Evolutionary conservation across 352 stramenopile species (phyloP).

Genomic region (Pseudoperonospora humuli): DNA sequence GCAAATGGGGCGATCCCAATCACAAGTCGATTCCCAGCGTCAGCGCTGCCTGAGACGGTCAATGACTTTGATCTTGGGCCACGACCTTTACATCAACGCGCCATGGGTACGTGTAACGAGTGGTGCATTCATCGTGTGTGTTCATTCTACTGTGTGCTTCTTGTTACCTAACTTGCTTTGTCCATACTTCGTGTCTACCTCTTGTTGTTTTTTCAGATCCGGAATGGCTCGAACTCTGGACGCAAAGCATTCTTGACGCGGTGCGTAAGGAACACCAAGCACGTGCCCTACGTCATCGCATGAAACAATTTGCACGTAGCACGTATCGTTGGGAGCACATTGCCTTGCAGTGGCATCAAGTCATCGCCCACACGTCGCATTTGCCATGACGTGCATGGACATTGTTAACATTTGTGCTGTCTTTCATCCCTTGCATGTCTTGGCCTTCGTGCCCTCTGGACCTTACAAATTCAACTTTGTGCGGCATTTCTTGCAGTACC

Average conservation of each 20-base stretch:
- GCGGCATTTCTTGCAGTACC: conserved; percentile 81
- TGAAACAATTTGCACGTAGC: conserved; percentile 49
- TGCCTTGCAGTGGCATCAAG: conserved; percentile 41
- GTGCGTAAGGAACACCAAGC: conserved; percentile 23
- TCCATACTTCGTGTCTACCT: no score
- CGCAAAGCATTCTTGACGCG: conserved; percentile 38
- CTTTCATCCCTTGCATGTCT: conserved; percentile 15
- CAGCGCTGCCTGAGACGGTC: conserved; percentile 59
- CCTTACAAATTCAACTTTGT: conserved; percentile 31
- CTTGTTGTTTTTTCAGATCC: no score
- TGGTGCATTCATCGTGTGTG: neutral
- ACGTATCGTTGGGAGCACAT: conserved; percentile 53
- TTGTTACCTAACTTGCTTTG: no score
- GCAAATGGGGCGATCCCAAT: conserved; percentile 84
- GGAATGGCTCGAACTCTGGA: conserved; percentile 47
- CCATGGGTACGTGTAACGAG: conserved; percentile 14
- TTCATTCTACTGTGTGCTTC: neutral
- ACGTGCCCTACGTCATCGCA: conserved; percentile 26
- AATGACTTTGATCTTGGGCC: conserved; percentile 72
- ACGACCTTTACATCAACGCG: conserved; percentile 9
- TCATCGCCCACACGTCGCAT: no score
- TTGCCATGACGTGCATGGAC: conserved; percentile 8
- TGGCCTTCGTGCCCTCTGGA: conserved; percentile 9
- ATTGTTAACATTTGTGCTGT: no score
- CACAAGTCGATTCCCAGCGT: conserved; percentile 67